These are phyloP conservation scores for Alternaria incomplexa DNA, from an alignment of 2,329 filamentous ascomycete species.

Conservation along the genomic window DNA sequence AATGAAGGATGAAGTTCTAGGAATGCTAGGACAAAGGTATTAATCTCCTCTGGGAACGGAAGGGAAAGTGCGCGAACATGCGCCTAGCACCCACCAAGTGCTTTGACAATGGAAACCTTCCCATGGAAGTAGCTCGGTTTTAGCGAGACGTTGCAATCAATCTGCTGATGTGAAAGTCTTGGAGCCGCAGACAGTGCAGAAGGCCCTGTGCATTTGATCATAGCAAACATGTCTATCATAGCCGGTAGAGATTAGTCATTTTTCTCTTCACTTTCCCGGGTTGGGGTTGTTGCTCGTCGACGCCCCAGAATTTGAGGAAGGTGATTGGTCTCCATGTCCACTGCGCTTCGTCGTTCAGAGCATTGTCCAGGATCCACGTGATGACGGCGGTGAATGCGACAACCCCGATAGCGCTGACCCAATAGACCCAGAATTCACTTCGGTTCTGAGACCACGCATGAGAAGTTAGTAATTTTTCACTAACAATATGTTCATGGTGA, in stretches of 20 bases:
- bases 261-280: slow-evolving; percentile 10
- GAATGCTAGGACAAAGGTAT: neutral
- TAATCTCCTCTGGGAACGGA: neutral
- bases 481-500: neutral
- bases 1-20: neutral
- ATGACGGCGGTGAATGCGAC: slow-evolving; percentile 32
- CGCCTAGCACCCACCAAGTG: neutral
- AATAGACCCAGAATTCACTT: slow-evolving; percentile 39
- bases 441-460: slow-evolving; percentile 9
- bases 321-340: slow-evolving; percentile 23
- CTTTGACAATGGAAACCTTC: neutral
- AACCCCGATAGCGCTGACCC: slow-evolving; percentile 36
- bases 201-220: neutral
- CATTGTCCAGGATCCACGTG: slow-evolving; percentile 34
- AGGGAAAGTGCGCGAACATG: neutral
- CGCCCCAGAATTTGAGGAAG: slow-evolving; percentile 23
- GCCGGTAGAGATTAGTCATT: slow-evolving; percentile 17
- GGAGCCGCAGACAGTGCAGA: neutral
- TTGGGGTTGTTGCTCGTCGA: neutral
- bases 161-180: neutral
- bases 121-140: neutral
- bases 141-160: neutral
- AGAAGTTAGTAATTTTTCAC: neutral
- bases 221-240: neutral
- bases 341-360: slow-evolving; percentile 38